Percentiles rank a stretch among this genome's conserved stretches.
Evolutionary conservation across 1,284 basidiomycete genomes (phyloP).

Genomic region (Rhodotorula sp.): DNA sequence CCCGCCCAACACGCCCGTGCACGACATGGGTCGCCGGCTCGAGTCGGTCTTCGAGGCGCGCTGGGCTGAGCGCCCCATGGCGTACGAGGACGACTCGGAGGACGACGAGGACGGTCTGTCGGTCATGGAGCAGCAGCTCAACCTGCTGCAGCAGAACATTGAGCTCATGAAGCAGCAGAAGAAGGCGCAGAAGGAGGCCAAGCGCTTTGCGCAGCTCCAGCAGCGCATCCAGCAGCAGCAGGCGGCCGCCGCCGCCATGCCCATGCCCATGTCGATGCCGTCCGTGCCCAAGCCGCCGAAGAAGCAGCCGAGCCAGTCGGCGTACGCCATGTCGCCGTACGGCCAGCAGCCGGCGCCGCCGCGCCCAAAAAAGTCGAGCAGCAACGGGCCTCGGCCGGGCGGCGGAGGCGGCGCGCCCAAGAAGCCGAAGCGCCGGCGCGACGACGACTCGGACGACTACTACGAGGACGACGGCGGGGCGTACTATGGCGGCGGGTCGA

Average conservation of each 20-base stretch:
- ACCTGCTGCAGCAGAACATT: slow-evolving; percentile 41
- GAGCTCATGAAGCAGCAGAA: slow-evolving; percentile 41
- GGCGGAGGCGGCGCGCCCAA: slow-evolving; percentile 23
- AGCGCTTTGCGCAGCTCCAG: slow-evolving; percentile 25
- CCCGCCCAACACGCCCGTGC: slow-evolving; percentile 80
- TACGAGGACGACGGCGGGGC: slow-evolving; percentile 53
- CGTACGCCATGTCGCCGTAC: slow-evolving; percentile 22
- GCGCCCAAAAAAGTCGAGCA: slow-evolving; percentile 17
- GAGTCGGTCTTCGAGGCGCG: slow-evolving; percentile 87
- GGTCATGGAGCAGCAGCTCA: slow-evolving; percentile 45
- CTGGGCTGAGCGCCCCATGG: slow-evolving; percentile 61
- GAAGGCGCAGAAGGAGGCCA: slow-evolving; percentile 34
- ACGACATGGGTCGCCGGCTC: slow-evolving; percentile 75
- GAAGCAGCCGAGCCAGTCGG: slow-evolving; percentile 14
- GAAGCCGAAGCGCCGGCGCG: slow-evolving; percentile 30
- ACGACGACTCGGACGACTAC: slow-evolving; percentile 46
- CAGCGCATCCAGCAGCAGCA: background rate
- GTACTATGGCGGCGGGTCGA: slow-evolving; percentile 45
- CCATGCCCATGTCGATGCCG: slow-evolving; percentile 14
- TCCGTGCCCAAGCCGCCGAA: slow-evolving; percentile 2
- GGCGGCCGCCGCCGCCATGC: slow-evolving; percentile 8
- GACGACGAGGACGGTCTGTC: slow-evolving; percentile 43
- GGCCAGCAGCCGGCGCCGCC: slow-evolving; percentile 7
- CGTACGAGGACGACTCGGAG: slow-evolving; percentile 29
- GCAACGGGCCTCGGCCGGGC: slow-evolving; percentile 29